Base-by-base conservation (phyloP, 495 filamentous ascomycete genomes). In the Penicillium subrubescens region DNA sequence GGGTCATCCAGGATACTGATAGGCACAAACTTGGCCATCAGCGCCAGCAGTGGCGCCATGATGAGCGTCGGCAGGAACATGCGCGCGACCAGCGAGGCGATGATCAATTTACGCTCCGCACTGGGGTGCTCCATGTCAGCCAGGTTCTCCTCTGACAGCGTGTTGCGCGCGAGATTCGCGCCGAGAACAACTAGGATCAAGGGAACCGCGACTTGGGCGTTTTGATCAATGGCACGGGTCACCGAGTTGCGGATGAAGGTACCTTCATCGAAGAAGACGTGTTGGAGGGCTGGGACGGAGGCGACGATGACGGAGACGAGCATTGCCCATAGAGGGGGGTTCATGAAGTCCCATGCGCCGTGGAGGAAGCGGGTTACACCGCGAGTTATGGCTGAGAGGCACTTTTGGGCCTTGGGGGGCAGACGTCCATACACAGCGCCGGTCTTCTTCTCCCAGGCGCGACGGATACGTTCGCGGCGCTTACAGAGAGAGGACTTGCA, bases 281-380 rank as follows among this genome's bases (percentile, higher is more conserved):
- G 78, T 74, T 99, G 94, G 3, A 98, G 83, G 2, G 81, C 73
- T 0, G 95, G 96, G n/a, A 97, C 85, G 3, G 92, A 96, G 31
- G 96, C 95, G 6, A 98, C 89, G 60, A 97, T 73, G 60, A 98
- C 89, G 19, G 96, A 90, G 21, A 86, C 77, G 2, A 98, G 82
- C 94, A 99, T 98, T 11, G 95, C 94, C 92, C 94, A 98, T 1
- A 99, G 87, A 0, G 95, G 96, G 7, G 95, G 94, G 76, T 98
- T 99, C 95, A 99, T 98, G 76, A 97, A 95, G 39, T 90, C 90
- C 91, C 90, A 93, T 10, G 90, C 64, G 35, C 92, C 93, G 41
- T 74, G 67, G 57, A 85, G 72, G 69, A 94, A 89, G 14, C 81
- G 82, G n/a, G 70, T 41, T 58, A 79, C 35, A 31, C 77, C 77